A percentile compares a stretch with the other conserved stretches of the same genome.
Conservation (phyloP, 495 filamentous ascomycete species). For the Xylaria venustula region DNA sequence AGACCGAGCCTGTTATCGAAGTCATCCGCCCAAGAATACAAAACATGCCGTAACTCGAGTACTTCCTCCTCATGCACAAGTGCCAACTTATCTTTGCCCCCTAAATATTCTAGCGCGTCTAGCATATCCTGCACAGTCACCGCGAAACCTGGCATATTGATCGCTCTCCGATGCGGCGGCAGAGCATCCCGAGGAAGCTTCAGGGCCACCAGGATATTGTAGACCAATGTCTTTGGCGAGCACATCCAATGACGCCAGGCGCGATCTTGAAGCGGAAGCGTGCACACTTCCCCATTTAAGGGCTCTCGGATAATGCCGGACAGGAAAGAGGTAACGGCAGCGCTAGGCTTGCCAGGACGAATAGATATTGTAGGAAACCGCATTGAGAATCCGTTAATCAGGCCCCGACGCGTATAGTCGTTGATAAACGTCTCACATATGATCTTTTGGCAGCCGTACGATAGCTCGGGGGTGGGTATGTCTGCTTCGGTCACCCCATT, state of each 20-base stretch:
- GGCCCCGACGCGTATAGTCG: conserved; percentile 61
- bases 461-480: conserved; percentile 54
- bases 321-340: conserved; percentile 62
- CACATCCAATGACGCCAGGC: conserved; percentile 51
- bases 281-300: conserved; percentile 28
- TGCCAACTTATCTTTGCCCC: conserved; percentile 53
- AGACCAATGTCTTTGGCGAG: conserved; percentile 58
- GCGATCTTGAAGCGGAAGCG: conserved; percentile 21
- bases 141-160: conserved; percentile 61
- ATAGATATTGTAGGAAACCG: conserved; percentile 65
- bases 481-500: conserved; percentile 22
- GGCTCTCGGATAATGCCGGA: conserved; percentile 66
- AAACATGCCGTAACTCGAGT: not conserved
- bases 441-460: conserved; percentile 64
- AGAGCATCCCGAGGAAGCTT: conserved; percentile 48
- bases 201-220: conserved; percentile 57
- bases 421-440: conserved; percentile 61
- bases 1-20: conserved; percentile 13
- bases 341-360: conserved; percentile 59
- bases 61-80: conserved; percentile 50
- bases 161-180: conserved; percentile 32
- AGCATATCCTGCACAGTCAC: conserved; percentile 62
- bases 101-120: conserved; percentile 56
- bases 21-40: conserved; percentile 10
- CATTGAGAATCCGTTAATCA: conserved; percentile 56